Evolutionary conservation across 2,329 filamentous ascomycete species (phyloP).

Genomic region (Cladobotryum mycophilum): DNA sequence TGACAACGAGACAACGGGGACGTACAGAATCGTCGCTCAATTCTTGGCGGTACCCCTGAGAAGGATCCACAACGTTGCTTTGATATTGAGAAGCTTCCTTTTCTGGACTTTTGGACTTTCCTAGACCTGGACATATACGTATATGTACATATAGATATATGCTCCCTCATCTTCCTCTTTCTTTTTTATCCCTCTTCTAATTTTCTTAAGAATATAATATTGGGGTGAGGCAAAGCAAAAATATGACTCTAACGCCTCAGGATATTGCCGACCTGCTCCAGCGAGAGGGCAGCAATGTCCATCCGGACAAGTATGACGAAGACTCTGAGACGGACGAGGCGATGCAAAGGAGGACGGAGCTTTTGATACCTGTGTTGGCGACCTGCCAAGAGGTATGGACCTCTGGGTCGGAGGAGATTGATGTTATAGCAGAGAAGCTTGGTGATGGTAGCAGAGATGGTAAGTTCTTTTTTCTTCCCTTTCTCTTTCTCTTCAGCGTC

Average conservation of each 20-base stretch:
- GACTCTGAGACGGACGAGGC: slow-evolving; percentile 18
- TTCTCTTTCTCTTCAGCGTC: background rate
- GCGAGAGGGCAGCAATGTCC: slow-evolving; percentile 24
- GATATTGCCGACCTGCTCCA: slow-evolving; percentile 33
- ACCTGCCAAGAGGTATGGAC: slow-evolving; percentile 36
- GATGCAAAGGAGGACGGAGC: slow-evolving; percentile 19
- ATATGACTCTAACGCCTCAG: slow-evolving; percentile 27
- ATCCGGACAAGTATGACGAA: slow-evolving; percentile 22
- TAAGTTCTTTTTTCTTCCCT: slow-evolving; percentile 34
- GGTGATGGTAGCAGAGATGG: slow-evolving; percentile 51
- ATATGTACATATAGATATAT: too few species aligned
- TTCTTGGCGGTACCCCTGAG: too few species aligned
- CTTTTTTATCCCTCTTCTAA: too few species aligned
- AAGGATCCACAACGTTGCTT: too few species aligned
- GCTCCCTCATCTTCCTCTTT: too few species aligned
- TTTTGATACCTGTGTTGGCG: slow-evolving; percentile 33
- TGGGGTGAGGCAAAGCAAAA: background rate
- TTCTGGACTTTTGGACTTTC: too few species aligned
- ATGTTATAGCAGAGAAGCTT: slow-evolving; percentile 43
- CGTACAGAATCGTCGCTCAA: too few species aligned
- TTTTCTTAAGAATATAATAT: too few species aligned
- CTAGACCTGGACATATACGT: too few species aligned
- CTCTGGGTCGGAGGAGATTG: slow-evolving; percentile 35
- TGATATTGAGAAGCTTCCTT: too few species aligned
- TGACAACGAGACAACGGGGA: too few species aligned